A percentile compares a stretch with the other conserved stretches of the same genome.
Evolutionary conservation across 2,329 filamentous ascomycete genomes (phyloP).

Genomic region (Colletotrichum neosansevieriae): DNA sequence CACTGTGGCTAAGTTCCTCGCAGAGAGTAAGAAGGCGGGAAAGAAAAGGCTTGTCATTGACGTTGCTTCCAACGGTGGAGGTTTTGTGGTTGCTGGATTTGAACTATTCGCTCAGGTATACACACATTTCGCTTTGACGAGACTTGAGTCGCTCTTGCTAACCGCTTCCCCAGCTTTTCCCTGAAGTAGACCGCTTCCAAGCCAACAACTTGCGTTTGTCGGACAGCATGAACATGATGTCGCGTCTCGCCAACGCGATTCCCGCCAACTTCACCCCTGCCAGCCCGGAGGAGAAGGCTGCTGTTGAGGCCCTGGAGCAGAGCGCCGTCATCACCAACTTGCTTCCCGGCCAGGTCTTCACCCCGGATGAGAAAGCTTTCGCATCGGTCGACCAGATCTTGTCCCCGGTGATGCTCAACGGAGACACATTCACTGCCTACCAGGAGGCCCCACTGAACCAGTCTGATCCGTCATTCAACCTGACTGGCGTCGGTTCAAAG

Average conservation of each 20-base stretch:
- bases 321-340: conserved; percentile 59
- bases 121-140: conserved; percentile 43
- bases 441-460: conserved; percentile 55
- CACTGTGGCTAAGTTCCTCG: conserved; percentile 46
- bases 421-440: conserved; percentile 62
- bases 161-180: conserved; percentile 57
- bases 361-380: conserved; percentile 52
- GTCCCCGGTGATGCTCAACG: conserved; percentile 51
- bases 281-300: conserved; percentile 52
- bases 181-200: conserved; percentile 60
- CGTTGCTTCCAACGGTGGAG: conserved; percentile 69
- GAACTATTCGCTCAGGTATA: conserved; percentile 67
- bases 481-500: conserved; percentile 57
- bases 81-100: conserved; percentile 69
- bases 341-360: conserved; percentile 61
- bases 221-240: conserved; percentile 60
- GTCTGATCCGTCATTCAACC: conserved; percentile 51
- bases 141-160: neutral
- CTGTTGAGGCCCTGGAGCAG: conserved; percentile 60
- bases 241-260: conserved; percentile 49
- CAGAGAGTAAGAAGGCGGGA: conserved; percentile 54
- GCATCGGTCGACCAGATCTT: conserved; percentile 48
- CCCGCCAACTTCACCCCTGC: conserved; percentile 48
- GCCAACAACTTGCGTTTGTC: conserved; percentile 63
- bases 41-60: conserved; percentile 73